These are phyloP conservation scores for Nicotiana knightiana DNA, from an alignment of 257 asterid species.

Conservation along the genomic window DNA sequence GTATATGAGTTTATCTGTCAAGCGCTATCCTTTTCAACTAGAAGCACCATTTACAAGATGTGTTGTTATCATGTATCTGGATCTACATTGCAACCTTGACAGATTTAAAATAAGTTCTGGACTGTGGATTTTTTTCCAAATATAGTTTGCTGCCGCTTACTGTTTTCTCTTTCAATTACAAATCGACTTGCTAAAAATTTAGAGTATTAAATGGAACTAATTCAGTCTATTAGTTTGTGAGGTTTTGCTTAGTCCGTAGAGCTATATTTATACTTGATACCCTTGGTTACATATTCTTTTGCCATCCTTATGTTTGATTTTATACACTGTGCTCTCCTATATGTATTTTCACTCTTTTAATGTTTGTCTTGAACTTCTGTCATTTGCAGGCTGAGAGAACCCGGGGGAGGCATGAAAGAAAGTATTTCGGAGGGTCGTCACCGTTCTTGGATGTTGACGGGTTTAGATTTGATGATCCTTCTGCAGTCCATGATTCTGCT, in stretches of 20 bases:
- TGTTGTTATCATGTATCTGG: background rate
- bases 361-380: background rate
- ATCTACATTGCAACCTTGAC: background rate
- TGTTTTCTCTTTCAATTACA: background rate
- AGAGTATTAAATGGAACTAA: background rate
- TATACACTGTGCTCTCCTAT: background rate
- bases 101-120: background rate
- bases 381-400: conserved; percentile 28
- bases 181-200: background rate
- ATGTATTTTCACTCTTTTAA: background rate
- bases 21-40: background rate
- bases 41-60: background rate
- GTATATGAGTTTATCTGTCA: conserved; percentile 12
- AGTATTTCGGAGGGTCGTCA: conserved; percentile 1
- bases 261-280: background rate
- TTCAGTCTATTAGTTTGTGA: background rate
- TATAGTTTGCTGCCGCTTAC: background rate
- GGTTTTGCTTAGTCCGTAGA: background rate
- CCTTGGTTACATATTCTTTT: background rate
- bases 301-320: conserved; percentile 7
- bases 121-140: background rate
- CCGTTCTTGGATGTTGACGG: background rate
- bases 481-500: background rate
- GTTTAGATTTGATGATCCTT: conserved; percentile 11
- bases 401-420: conserved; percentile 7